phyloP scores from a whole-genome alignment of 2,329 filamentous ascomycete species.

The Arthrobotrys sinensis region DNA sequence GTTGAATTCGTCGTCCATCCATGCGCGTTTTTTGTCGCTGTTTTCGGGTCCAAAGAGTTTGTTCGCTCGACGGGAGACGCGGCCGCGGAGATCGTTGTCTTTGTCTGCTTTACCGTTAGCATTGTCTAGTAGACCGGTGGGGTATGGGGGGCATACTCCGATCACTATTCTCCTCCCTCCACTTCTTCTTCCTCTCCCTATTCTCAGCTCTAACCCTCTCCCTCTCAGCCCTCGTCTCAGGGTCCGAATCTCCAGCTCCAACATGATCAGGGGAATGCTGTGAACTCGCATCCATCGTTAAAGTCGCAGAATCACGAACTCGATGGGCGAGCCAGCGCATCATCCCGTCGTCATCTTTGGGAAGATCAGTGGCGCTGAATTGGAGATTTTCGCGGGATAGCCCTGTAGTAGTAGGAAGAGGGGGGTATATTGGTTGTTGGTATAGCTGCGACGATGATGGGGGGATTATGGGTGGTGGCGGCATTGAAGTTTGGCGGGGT shows the following conservation, averaged over 20 bases:
- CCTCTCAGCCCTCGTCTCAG: slow-evolving; percentile 62
- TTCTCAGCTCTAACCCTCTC: slow-evolving; percentile 65
- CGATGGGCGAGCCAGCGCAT: slow-evolving; percentile 57
- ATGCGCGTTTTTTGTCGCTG: slow-evolving; percentile 62
- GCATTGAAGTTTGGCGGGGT: slow-evolving; percentile 17
- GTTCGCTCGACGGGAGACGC: slow-evolving; percentile 65
- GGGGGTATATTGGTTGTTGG: neutral
- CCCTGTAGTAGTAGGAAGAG: neutral
- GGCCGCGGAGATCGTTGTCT: slow-evolving; percentile 65
- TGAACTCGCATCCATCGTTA: slow-evolving; percentile 15
- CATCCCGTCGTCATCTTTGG: slow-evolving; percentile 54
- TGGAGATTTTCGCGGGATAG: slow-evolving; percentile 42
- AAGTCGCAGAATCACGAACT: slow-evolving; percentile 47
- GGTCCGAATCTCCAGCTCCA: slow-evolving; percentile 32
- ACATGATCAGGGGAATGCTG: slow-evolving; percentile 63
- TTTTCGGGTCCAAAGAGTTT: slow-evolving; percentile 63
- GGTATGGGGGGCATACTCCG: slow-evolving; percentile 61
- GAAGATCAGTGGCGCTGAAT: slow-evolving; percentile 49
- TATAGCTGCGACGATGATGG: neutral
- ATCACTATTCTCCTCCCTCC: slow-evolving; percentile 65
- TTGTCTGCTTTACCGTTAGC: slow-evolving; percentile 62
- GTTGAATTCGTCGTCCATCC: slow-evolving; percentile 65
- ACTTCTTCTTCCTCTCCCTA: slow-evolving; percentile 65
- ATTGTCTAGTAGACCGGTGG: neutral
- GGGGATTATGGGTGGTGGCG: neutral